Evolutionary conservation across 176 grass and related monocot species (phyloP), one percentile per base, ranked within the genome.

Genomic region (Thalia dealbata): DNA sequence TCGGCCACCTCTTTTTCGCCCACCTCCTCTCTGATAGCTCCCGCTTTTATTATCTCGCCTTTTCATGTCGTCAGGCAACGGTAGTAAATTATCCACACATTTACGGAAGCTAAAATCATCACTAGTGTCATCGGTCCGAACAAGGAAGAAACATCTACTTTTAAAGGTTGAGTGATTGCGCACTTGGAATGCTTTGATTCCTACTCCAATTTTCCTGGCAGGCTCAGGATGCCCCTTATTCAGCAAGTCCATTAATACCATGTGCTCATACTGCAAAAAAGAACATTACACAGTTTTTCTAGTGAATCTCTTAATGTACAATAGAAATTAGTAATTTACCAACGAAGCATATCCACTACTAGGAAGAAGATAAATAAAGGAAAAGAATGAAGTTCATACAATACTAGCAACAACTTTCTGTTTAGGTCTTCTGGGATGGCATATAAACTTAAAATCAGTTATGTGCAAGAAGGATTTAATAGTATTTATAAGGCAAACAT

Each of bases 81-180:
- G 90, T 42, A 99, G 85, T 70, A 95, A 89, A 19, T 73, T 83
- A 73, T 99, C 83, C 0, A 99, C 88, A 38, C 95, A 99, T 74
- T 99, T 99, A 55, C 95, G 90, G 79, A 99, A 99, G 83, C 95
- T 99, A 69, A 99, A 99, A 45, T 99, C 95, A 12, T 99, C 95
- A 0, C 60, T 7, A 0, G 90, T 84, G 15, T 90, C 90, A 51
- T 99, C 95, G 19, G 83, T 77, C 13, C 95, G 81, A 22, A 83
- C 30, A 64, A 91, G 19, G 14, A 99, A 99, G 88, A 99, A 99
- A 61, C 95, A 99, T 14, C 81, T 66, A 75, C 85, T 99, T 52
- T 77, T 83, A 78, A 72, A 95, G 21, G 84, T 80, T 0, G 88
- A 90, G 67, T 95, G 95, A 68, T 77, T 77, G 61, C 87, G 83